A percentile compares a stretch with the other conserved stretches of the same genome.
These are phyloP conservation scores for Athelia psychrophila DNA, from an alignment of 1,284 basidiomycete genomes.

Conservation along the genomic window DNA sequence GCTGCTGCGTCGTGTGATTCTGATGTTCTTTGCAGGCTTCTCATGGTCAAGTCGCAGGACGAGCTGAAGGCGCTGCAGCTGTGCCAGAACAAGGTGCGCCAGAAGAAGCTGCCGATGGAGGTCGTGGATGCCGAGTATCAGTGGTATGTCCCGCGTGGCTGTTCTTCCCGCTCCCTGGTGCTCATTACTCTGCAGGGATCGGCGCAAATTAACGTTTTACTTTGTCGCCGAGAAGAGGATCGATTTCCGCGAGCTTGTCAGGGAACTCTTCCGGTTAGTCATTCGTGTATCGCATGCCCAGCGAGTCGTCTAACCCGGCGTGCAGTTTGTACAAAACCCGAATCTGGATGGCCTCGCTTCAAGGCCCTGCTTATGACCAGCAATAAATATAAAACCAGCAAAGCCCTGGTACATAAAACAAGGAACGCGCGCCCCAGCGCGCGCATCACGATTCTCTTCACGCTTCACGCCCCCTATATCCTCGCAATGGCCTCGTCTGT, in stretches of 20 bases:
- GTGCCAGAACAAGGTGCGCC: constrained; percentile 87
- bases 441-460: too few relatives aligned
- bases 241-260: constrained; percentile 94
- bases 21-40: constrained; percentile 42
- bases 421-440: constrained; percentile 17
- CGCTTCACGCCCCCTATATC: too few relatives aligned
- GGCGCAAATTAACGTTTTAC: constrained; percentile 97
- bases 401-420: constrained; percentile 28
- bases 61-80: constrained; percentile 91
- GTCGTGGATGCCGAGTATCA: constrained; percentile 98
- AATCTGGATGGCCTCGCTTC: constrained; percentile 72
- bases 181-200: constrained; percentile 60
- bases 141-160: constrained; percentile 57
- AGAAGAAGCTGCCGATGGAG: constrained; percentile 95
- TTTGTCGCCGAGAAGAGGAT: constrained; percentile 95
- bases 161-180: neutral
- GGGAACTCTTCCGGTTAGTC: constrained; percentile 82
- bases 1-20: constrained; percentile 25
- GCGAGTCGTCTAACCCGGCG: neutral
- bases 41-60: constrained; percentile 83
- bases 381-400: neutral
- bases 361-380: constrained; percentile 27
- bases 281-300: neutral
- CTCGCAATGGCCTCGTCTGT: too few relatives aligned
- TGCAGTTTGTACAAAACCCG: constrained; percentile 69